Evolutionary conservation across 768 basidiomycete species (phyloP).

Genomic region (Psilocybe subaeruginosa): DNA sequence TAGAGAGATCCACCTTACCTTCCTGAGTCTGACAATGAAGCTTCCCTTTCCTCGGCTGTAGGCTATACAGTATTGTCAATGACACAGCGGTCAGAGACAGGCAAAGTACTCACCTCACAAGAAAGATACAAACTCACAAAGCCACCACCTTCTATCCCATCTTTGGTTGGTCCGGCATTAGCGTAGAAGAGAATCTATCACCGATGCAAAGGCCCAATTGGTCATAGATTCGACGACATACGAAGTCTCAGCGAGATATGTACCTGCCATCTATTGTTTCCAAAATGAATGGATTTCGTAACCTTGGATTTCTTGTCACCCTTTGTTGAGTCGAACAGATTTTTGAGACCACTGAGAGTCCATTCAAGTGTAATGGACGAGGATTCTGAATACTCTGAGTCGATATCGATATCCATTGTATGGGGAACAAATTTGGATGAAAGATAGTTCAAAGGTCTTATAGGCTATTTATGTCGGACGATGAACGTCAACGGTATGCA

Average conservation of each 20-base stretch:
- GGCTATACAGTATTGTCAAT: conserved; percentile 47
- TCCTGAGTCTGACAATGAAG: conserved; percentile 55
- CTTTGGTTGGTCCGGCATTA: conserved; percentile 71
- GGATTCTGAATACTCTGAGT: conserved; percentile 51
- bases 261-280: conserved; percentile 78
- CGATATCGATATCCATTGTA: conserved; percentile 2
- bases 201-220: conserved; percentile 11
- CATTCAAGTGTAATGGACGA: conserved; percentile 73
- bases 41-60: conserved; percentile 75
- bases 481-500: too few species aligned
- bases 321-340: conserved; percentile 76
- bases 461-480: too few species aligned
- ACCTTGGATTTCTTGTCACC: conserved; percentile 81
- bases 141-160: conserved; percentile 44
- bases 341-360: conserved; percentile 71
- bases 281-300: conserved; percentile 77
- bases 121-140: conserved; percentile 81
- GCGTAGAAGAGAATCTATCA: conserved; percentile 80
- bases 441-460: too few species aligned
- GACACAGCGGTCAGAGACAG: background rate
- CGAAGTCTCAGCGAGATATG: background rate
- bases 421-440: too few species aligned
- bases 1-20: conserved; percentile 36
- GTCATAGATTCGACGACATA: conserved; percentile 7
- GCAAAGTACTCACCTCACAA: conserved; percentile 64